Evolutionary conservation across 2,329 filamentous ascomycete genomes (phyloP), one percentile per base, ranked within the genome.

Genomic region (Seiridium cupressi): DNA sequence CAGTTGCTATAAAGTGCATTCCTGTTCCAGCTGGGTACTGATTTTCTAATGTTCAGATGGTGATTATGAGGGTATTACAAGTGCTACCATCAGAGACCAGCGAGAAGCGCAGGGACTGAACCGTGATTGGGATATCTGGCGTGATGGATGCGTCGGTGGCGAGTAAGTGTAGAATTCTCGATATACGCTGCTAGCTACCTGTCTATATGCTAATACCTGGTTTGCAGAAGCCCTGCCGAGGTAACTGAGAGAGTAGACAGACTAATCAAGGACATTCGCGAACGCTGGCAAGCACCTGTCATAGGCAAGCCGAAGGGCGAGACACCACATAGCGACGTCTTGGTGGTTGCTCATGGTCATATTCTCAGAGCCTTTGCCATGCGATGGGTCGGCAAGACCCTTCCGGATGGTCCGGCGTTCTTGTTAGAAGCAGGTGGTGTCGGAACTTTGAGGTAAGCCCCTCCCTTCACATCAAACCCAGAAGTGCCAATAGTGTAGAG

Each of bases 401-500:
- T 97, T 61, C 84, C 86, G 58, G 88, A 92, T 55, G 92, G 90
- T 6, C 90, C 92, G 44, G 85, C 88, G 5, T 87, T 97, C 72
- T 80, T 97, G 62, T 78, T 97, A n/a, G 93, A 97, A 73, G 90
- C 92, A 5, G 92, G 92, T n/a, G 92, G 91, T 65, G 88, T 95
- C 1, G 91, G 90, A 0, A 91, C 90, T 2, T 72, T 96, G 67
- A 94, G 89, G 88, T 89, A 69, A 70, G 78, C 64, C 44, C 44
- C 7, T 2, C 54, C 48, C 2, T 3, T 49, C 11, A 36, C 1
- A 3, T 32, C 51, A 13, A 51, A 11, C 9, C 7, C 18, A 11
- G 11, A 32, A 13, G 18, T 35, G 4, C 44, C 35, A 47, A 38
- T 10, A 42, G 5, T 13, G 32, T 10, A 13, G 10, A n/a, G 32